Conservation (phyloP, 352 stramenopile genomes). For the Pythium guiyangense region DNA sequence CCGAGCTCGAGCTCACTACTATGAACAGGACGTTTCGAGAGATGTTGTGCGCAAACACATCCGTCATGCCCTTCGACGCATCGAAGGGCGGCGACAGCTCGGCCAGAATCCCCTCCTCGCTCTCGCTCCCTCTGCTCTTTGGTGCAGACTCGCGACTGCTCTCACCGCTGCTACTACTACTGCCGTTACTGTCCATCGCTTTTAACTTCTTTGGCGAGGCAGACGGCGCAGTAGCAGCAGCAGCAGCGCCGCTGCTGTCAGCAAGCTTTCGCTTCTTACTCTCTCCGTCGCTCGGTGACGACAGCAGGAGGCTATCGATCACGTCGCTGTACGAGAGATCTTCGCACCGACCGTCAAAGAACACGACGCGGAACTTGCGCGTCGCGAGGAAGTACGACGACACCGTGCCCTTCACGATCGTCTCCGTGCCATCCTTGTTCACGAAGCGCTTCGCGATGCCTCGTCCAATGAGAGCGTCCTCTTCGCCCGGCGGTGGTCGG, state of each 20-base stretch:
- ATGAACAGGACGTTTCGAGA: conserved; percentile 56
- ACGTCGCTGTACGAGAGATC: conserved; percentile 65
- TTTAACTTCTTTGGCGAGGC: conserved; percentile 32
- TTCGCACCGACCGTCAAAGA: conserved; percentile 40
- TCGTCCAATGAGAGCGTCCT: conserved; percentile 44
- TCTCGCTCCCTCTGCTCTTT: conserved; percentile 4
- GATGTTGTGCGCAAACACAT: conserved; percentile 34
- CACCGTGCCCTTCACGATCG: conserved; percentile 42
- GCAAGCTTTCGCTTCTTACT: conserved; percentile 45
- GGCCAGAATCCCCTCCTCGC: background rate
- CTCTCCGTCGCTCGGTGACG: conserved; percentile 18
- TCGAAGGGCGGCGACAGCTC: conserved; percentile 14
- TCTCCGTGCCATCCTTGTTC: conserved; percentile 18
- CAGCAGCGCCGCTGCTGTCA: conserved; percentile 5
- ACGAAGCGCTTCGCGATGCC: conserved; percentile 33
- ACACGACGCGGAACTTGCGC: conserved; percentile 71
- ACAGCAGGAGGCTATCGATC: conserved; percentile 47
- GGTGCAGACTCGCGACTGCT: background rate
- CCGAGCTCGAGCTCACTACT: conserved; percentile 34
- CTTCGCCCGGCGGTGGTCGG: conserved; percentile 8
- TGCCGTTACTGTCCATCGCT: conserved; percentile 2
- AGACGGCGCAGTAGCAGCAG: conserved; percentile 13
- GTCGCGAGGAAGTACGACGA: conserved; percentile 73
- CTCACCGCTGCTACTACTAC: background rate
- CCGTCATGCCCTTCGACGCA: conserved; percentile 4